These are phyloP conservation scores for Trichoderma arundinaceum DNA, from an alignment of 2,329 filamentous ascomycete species.

Conservation along the genomic window DNA sequence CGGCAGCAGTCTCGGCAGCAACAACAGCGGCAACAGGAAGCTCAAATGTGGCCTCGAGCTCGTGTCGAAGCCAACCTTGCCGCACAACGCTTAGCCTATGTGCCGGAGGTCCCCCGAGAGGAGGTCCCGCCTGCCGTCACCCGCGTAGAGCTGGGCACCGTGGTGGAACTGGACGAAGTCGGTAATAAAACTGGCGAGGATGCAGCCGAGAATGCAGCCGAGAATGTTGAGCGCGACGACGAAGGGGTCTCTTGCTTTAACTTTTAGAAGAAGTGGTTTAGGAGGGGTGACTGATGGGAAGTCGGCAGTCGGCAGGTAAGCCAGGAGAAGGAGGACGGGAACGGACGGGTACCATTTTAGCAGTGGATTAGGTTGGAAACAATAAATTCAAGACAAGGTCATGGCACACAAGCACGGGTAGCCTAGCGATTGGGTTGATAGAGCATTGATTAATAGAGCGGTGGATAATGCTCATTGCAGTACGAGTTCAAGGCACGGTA, in stretches of 20 bases:
- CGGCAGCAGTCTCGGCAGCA: not conserved
- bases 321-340: no score
- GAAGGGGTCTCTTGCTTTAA: not conserved
- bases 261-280: conserved; percentile 1
- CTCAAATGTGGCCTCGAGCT: not conserved
- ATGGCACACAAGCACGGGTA: not conserved
- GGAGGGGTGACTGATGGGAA: not conserved
- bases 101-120: not conserved
- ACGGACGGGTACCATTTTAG: no score
- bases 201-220: not conserved
- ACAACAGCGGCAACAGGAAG: not conserved
- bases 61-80: not conserved
- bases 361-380: not conserved
- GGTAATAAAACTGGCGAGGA: not conserved
- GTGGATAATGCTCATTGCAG: not conserved
- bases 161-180: not conserved
- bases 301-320: no score
- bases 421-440: not conserved
- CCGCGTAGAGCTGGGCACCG: not conserved
- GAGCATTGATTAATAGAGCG: conserved; percentile 12
- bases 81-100: conserved; percentile 3
- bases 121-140: no score
- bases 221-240: not conserved
- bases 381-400: not conserved
- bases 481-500: not conserved